These are phyloP conservation scores for Colletotrichum paranaense DNA, from an alignment of 2,329 filamentous ascomycete species.

Conservation along the genomic window DNA sequence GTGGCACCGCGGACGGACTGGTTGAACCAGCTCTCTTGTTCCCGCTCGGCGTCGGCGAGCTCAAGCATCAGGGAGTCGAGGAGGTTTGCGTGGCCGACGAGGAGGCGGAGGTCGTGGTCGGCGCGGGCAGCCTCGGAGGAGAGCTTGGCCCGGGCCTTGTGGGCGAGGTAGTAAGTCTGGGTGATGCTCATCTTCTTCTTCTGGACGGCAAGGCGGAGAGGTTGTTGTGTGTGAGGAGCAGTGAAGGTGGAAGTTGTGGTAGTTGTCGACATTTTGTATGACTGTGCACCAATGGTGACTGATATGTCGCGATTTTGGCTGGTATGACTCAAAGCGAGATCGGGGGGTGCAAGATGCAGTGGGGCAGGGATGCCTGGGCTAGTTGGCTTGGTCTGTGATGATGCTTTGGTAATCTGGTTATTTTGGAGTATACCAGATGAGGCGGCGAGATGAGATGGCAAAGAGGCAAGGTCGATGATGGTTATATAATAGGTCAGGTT, in stretches of 20 bases:
- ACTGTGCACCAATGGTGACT: conserved; percentile 33
- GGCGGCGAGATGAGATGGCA: background rate
- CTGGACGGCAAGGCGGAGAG: conserved; percentile 49
- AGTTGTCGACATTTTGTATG: conserved; percentile 46
- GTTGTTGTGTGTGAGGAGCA: conserved; percentile 35
- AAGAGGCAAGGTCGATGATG: conserved; percentile 7
- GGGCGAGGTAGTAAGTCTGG: conserved; percentile 97
- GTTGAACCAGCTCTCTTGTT: conserved; percentile 99
- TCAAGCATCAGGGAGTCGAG: conserved; percentile 94
- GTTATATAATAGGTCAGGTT: conserved; percentile 10
- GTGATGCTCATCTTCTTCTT: conserved; percentile 94
- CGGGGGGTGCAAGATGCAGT: conserved; percentile 19
- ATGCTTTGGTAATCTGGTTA: conserved; percentile 18
- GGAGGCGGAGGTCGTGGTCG: conserved; percentile 93
- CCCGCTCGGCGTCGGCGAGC: conserved; percentile 91
- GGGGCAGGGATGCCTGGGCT: conserved; percentile 34
- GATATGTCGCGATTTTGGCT: conserved; percentile 35
- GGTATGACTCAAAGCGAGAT: conserved; percentile 37
- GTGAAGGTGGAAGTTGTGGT: conserved; percentile 35
- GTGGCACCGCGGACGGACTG: conserved; percentile 85
- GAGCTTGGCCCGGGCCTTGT: conserved; percentile 96
- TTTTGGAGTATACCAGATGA: background rate
- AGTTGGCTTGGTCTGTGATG: conserved; percentile 24
- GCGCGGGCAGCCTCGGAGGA: conserved; percentile 88
- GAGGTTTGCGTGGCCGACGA: conserved; percentile 98